Percentiles rank a stretch among this genome's conserved stretches.
Evolutionary conservation across 148 eudicot genomes (phyloP).

Genomic region (Spergularia marina): DNA sequence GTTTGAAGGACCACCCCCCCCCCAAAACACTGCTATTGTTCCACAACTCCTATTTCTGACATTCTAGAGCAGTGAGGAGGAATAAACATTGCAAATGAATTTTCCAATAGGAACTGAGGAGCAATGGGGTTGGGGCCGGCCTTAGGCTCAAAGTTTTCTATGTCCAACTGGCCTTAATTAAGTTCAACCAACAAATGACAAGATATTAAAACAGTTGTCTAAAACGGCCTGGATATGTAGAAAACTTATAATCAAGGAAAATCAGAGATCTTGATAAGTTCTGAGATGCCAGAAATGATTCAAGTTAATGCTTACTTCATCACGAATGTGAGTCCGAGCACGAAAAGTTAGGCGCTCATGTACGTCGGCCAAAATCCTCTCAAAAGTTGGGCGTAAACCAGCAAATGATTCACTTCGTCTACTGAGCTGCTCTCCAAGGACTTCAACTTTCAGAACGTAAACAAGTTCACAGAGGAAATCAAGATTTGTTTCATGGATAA

Average conservation of each 20-base stretch:
- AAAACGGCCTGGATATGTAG: no score
- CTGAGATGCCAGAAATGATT: not conserved
- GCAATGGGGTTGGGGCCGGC: no score
- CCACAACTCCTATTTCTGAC: no score
- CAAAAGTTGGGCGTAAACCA: conserved; percentile 87
- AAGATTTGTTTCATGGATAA: conserved; percentile 91
- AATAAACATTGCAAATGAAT: no score
- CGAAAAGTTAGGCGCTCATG: conserved; percentile 96
- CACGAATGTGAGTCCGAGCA: conserved; percentile 91
- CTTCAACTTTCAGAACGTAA: conserved; percentile 90
- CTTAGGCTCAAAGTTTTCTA: no score
- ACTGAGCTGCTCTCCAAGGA: conserved; percentile 82
- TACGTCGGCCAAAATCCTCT: conserved; percentile 89
- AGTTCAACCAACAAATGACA: no score
- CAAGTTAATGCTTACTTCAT: conserved; percentile 55
- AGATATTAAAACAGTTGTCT: not conserved
- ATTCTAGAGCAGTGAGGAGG: no score
- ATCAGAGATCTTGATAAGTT: not conserved
- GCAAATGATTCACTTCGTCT: conserved; percentile 82
- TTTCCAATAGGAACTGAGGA: no score
- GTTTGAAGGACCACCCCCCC: no score
- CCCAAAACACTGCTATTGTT: no score
- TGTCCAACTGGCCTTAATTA: no score
- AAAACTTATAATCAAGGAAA: not conserved
- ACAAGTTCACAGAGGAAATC: conserved; percentile 95